A percentile compares a stretch with the other conserved stretches of the same genome.
Evolutionary conservation across 2,329 filamentous ascomycete genomes (phyloP).

Genomic region (Phialophora tarda): DNA sequence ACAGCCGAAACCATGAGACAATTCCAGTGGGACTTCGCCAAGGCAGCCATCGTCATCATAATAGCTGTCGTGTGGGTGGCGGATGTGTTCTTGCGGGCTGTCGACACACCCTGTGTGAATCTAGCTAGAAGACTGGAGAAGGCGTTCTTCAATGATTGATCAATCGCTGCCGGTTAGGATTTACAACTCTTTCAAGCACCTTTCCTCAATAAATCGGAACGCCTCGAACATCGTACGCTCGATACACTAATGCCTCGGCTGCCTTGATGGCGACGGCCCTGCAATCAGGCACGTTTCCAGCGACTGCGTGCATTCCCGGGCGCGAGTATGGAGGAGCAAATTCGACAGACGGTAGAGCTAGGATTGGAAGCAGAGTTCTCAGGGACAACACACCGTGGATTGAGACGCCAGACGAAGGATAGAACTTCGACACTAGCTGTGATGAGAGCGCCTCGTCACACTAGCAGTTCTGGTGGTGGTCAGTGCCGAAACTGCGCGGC

Average conservation of each 20-base stretch:
- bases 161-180: background rate
- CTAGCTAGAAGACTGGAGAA: constrained; percentile 58
- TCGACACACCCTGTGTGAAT: constrained; percentile 60
- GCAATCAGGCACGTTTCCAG: background rate
- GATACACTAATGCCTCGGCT: background rate
- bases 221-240: background rate
- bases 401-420: background rate
- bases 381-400: background rate
- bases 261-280: background rate
- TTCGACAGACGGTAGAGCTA: background rate
- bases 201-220: background rate
- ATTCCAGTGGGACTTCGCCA: constrained; percentile 49
- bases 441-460: background rate
- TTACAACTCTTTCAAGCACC: background rate
- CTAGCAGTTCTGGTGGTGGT: background rate
- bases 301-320: background rate
- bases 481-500: too few relatives aligned
- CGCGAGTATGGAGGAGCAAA: background rate
- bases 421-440: background rate
- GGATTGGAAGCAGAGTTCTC: background rate
- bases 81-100: constrained; percentile 64
- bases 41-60: constrained; percentile 50
- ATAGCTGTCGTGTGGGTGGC: constrained; percentile 59
- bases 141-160: constrained; percentile 30
- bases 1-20: constrained; percentile 42